Evolutionary conservation across 164 flowering plant species (phyloP).

Genomic region (Piper longum): DNA sequence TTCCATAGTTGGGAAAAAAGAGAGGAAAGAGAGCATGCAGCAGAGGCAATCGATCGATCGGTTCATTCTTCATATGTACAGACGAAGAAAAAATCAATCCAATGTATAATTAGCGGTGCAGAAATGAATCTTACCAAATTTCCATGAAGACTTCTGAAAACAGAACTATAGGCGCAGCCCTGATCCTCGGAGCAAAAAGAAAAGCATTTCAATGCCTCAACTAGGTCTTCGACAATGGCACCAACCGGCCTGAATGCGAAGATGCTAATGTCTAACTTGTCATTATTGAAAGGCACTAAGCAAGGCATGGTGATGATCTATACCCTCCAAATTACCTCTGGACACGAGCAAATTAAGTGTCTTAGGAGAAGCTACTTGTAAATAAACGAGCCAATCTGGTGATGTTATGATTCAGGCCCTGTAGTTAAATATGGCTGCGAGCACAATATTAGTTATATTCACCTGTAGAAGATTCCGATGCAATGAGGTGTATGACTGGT

Average conservation of each 20-base stretch:
- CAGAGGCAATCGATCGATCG: too few relatives aligned
- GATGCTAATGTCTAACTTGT: conserved; percentile 32
- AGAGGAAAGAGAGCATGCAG: too few relatives aligned
- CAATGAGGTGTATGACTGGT: too few relatives aligned
- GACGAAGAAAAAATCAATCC: background rate
- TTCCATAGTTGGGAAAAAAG: too few relatives aligned
- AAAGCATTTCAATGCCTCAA: conserved; percentile 24
- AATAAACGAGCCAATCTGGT: too few relatives aligned
- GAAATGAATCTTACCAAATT: conserved; percentile 26
- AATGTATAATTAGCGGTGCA: background rate
- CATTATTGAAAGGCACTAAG: conserved; percentile 39
- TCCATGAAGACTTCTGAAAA: conserved; percentile 57
- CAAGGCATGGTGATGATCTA: conserved; percentile 25
- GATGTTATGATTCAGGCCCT: too few relatives aligned
- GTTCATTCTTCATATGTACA: background rate
- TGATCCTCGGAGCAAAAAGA: conserved; percentile 27
- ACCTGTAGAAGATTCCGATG: too few relatives aligned
- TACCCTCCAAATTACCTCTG: too few relatives aligned
- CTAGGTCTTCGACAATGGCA: conserved; percentile 11
- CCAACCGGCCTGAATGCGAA: conserved; percentile 35
- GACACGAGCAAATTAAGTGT: too few relatives aligned
- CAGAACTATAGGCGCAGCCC: conserved; percentile 44
- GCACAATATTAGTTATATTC: too few relatives aligned
- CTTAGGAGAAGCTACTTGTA: too few relatives aligned
- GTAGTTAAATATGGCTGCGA: too few relatives aligned